Base-by-base conservation (phyloP, 148 eudicot species). In the Simmondsia chinensis region DNA sequence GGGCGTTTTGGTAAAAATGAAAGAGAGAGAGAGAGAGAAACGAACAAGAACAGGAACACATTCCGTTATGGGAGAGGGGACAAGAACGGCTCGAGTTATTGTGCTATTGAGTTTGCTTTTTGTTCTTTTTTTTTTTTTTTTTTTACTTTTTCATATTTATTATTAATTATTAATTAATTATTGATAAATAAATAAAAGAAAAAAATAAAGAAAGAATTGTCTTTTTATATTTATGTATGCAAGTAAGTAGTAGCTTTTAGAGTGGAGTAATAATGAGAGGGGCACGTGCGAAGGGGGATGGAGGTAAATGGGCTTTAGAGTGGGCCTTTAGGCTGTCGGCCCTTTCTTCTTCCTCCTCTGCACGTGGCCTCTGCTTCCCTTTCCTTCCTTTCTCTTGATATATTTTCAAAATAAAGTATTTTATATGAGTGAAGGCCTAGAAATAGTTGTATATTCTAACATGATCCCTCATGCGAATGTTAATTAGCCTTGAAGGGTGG, bases 241-340 rank as follows among this genome's bases (percentile, higher is more conserved):
- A n/a, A n/a, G n/a, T n/a, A n/a, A n/a, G n/a, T n/a, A n/a, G n/a
- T n/a, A n/a, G n/a, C n/a, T n/a, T n/a, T n/a, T n/a, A 25, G 59
- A 22, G 35, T 45, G 55, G 65, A n/a, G 46, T 59, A 66, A 70
- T 70, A 48, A 75, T 75, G 47, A 63, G 37, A 17, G 5, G 38
- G 19, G 70, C 76, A 66, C 71, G 73, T 75, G 82, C 62, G 71
- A 16, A 2, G 41, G 37, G 24, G 21, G 10, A 13, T 29, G 19
- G 22, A 33, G 34, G 31, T 46, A 48, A 54, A 47, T 38, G 42
- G 24, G 17, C 71, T 56, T 73, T 68, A 51, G 35, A 56, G 70
- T 65, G 62, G 82, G 74, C 64, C 71, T 41, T 5, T 5, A 6
- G 9, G 15, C 10, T 76, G 74, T 73, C 79, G 68, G 62, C 57